Evolutionary conservation across 176 grass and related monocot species (phyloP).

Genomic region (Avena atlantica): DNA sequence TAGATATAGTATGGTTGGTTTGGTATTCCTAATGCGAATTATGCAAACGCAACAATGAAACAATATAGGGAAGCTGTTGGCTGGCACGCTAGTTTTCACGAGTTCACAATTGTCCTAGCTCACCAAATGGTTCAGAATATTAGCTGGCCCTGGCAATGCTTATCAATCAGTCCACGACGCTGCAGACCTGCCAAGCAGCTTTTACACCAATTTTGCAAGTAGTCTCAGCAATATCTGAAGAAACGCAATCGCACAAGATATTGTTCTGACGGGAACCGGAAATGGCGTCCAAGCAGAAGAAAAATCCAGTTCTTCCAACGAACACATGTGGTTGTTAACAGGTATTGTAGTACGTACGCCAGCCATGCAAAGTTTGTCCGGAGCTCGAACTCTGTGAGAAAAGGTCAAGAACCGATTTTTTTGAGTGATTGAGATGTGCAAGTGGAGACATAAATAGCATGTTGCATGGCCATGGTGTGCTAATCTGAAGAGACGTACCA

Average conservation of each 20-base stretch:
- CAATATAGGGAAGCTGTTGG: background rate
- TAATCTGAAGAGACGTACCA: constrained; percentile 3
- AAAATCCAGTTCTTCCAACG: background rate
- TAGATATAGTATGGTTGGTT: constrained; percentile 10
- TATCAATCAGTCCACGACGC: background rate
- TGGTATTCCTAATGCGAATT: background rate
- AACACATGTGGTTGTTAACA: background rate
- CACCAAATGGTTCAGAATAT: background rate
- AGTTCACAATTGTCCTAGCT: background rate
- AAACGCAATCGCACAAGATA: background rate
- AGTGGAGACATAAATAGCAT: background rate
- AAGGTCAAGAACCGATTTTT: background rate
- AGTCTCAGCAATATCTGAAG: background rate
- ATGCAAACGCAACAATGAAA: background rate
- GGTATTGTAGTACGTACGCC: background rate
- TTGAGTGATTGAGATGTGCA: constrained; percentile 23
- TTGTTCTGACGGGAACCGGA: background rate
- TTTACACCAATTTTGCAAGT: background rate
- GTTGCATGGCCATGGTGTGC: background rate
- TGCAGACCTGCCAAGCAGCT: background rate
- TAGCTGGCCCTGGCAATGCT: background rate
- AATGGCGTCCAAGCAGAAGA: background rate
- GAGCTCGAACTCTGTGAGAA: background rate
- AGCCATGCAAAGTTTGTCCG: constrained; percentile 28
- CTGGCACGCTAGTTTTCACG: background rate